These are phyloP conservation scores for Boletus insuetus DNA, from an alignment of 768 basidiomycete species.

Conservation along the genomic window DNA sequence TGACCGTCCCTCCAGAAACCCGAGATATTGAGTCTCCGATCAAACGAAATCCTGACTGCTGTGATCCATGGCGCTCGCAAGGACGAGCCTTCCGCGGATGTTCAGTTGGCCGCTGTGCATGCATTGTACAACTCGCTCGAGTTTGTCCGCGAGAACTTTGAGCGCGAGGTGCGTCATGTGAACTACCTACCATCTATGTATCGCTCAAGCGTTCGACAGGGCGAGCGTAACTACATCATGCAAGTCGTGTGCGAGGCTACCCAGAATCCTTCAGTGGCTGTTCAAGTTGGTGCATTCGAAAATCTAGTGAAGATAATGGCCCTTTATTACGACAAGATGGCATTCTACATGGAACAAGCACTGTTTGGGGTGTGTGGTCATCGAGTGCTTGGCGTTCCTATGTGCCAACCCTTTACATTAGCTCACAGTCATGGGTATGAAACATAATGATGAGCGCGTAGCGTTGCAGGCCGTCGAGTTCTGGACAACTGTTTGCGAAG, in stretches of 20 bases:
- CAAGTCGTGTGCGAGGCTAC: constrained; percentile 99
- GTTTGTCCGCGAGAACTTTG: constrained; percentile 97
- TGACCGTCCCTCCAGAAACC: constrained; percentile 63
- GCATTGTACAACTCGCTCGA: constrained; percentile 94
- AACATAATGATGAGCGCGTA: constrained; percentile 84
- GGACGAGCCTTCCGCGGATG: constrained; percentile 88
- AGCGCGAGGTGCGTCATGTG: constrained; percentile 74
- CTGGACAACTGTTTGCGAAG: constrained; percentile 99
- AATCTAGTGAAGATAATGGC: constrained; percentile 96
- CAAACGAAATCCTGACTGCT: constrained; percentile 97
- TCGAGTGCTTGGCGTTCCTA: constrained; percentile 2
- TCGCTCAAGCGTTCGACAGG: constrained; percentile 45
- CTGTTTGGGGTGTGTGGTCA: constrained; percentile 80
- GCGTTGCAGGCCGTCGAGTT: constrained; percentile 97
- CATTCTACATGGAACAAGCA: constrained; percentile 98
- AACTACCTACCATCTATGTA: background rate
- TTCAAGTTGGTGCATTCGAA: constrained; percentile 96
- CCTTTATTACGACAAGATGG: constrained; percentile 99
- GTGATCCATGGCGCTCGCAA: constrained; percentile 98
- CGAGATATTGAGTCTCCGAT: constrained; percentile 81
- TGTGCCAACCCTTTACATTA: constrained; percentile 33
- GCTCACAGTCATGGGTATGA: constrained; percentile 98
- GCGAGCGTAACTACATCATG: constrained; percentile 99
- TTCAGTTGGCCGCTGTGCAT: constrained; percentile 90
- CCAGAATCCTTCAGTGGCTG: constrained; percentile 71